Evolutionary conservation across 176 grass and related monocot species (phyloP), one percentile per base, ranked within the genome.

Genomic region (Echinochloa phyllopogon): DNA sequence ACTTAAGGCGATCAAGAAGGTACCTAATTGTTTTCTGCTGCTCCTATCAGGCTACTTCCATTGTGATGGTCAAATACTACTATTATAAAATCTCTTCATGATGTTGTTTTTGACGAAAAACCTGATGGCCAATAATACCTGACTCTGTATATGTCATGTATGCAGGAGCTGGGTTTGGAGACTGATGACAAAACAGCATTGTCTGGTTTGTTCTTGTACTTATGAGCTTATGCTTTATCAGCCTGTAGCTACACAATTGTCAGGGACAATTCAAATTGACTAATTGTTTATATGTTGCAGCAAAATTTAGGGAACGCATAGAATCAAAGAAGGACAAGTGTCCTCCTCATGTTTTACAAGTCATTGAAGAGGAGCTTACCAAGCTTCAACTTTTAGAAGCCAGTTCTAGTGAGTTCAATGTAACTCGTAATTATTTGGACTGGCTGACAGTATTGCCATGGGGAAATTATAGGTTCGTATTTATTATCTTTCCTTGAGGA

Each of bases 1-100:
- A 87, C 89, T 98, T 76, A 98, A 98, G 91, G 96, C 96, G 44
- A 98, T 98, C 76, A 98, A 98, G 77, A 98, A 98, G 95, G 95
- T 97, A 82, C 59, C 62, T 63, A 24, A 68, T 80, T 68, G 47
- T 53, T 85, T 57, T 10, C 18, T n/a, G 10, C 65, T 79, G 61
- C 17, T 83, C 36, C 21, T 77, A 51, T 39, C 43, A 72, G n/a
- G 64, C 53, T 84, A 53, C 18, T 44, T 83, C 59, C 50, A 59
- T 33, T 80, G 10, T 24, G 38, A 13, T 77, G 29, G 64, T 18
- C 48, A 78, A 72, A 72, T 38, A 74, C 61, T 68, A 71, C 10
- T 77, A 12, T 43, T 77, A 72, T 77, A 63, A 59, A 73, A 47
- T 72, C 13, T 55, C 14, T 39, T 39, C 56, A 56, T 15, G 12